Base-by-base conservation (phyloP, 257 asterid genomes). In the Nemophila menziesii region DNA sequence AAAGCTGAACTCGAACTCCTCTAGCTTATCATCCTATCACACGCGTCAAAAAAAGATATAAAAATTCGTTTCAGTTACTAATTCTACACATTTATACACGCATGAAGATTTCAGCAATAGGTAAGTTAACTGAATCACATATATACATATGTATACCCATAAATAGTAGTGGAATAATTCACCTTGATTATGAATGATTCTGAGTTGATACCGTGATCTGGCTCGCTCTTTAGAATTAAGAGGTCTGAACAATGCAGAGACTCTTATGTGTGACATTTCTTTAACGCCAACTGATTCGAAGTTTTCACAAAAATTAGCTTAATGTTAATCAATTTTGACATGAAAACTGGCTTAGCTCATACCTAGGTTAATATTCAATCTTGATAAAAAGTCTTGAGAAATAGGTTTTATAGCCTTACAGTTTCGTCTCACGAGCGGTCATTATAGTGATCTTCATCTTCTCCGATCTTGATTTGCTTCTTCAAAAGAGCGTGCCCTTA, bases 171-270 rank as follows among this genome's bases (percentile, higher is more conserved):
- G 20, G n/a, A 27, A 46, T 15, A 43, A 46, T 14, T 7, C 29
- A 83, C 95, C 95, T 80, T 78, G 69, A 85, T 43, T 18, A 72
- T 24, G 56, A 85, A 85, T 4, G 85, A 58, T 51, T 75, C 85
- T 15, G 84, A 56, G 62, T 71, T 77, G 22, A 67, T 60, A 24
- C 61, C 51, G 56, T 70, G 69, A 51, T 70, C 87, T n/a, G 38
- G 76, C 69, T 66, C 56, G 73, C 39, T 83, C 95, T 69, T 74
- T 83, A 20, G 68, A 38, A 66, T 65, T 74, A 24, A 77, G 75
- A 52, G 95, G 95, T 56, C 95, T 70, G 71, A 84, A 84, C 34
- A 78, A 72, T 20, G 78, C 87, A 57, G 84, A 70, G 26, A 84
- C 95, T 72, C 69, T 67, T 13, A 84, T 62, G 51, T 65, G 64